Evolutionary conservation across 2,329 filamentous ascomycete species (phyloP).

Genomic region (Colletotrichum lentis): DNA sequence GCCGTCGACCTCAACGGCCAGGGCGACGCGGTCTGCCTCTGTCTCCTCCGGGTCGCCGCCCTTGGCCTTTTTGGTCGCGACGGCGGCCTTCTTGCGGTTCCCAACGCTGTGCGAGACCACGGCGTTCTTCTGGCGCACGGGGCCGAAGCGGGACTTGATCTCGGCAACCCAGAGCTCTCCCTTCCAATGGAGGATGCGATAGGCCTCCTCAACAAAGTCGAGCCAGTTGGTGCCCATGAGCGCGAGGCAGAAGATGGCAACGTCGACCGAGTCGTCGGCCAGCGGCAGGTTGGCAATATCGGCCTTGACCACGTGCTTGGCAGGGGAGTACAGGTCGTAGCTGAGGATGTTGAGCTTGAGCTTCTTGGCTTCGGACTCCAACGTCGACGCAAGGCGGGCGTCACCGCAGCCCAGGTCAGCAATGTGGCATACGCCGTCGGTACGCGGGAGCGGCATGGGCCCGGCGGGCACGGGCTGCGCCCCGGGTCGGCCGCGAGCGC

Average conservation of each 20-base stretch:
- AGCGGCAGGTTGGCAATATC: slow-evolving; percentile 89
- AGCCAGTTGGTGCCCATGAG: slow-evolving; percentile 99
- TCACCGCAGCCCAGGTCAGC: slow-evolving; percentile 95
- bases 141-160: slow-evolving; percentile 90
- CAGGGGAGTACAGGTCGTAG: slow-evolving; percentile 85
- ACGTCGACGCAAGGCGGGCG: slow-evolving; percentile 76
- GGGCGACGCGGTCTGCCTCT: slow-evolving; percentile 59
- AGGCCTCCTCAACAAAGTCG: slow-evolving; percentile 94
- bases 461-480: slow-evolving; percentile 39
- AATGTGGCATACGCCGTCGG: slow-evolving; percentile 76
- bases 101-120: slow-evolving; percentile 76
- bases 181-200: slow-evolving; percentile 88
- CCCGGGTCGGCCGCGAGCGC: slow-evolving; percentile 38
- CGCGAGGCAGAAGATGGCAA: slow-evolving; percentile 94
- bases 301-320: slow-evolving; percentile 80
- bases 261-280: slow-evolving; percentile 76
- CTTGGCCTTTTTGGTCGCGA: slow-evolving; percentile 55
- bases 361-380: slow-evolving; percentile 70
- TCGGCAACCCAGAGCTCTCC: slow-evolving; percentile 97
- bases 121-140: slow-evolving; percentile 47
- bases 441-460: slow-evolving; percentile 71
- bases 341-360: slow-evolving; percentile 79
- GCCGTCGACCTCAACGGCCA: slow-evolving; percentile 77
- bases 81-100: slow-evolving; percentile 64
- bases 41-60: slow-evolving; percentile 49